Evolutionary conservation across 768 basidiomycete genomes (phyloP), one percentile per base, ranked within the genome.

Genomic region (Stropharia rugosoannulata): DNA sequence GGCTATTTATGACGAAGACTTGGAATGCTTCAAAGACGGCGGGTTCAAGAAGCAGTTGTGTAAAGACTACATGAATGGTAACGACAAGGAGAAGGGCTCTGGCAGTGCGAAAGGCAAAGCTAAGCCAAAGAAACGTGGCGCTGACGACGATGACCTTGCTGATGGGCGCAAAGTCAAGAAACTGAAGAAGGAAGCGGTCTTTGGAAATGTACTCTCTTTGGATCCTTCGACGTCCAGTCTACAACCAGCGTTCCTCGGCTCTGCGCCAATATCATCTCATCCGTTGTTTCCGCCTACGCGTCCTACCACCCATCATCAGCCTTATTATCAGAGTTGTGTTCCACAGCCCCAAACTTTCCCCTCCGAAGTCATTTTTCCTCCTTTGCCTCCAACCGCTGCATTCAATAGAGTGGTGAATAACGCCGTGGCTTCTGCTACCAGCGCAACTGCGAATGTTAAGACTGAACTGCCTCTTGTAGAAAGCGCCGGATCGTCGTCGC

Each of bases 1-100:
- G 94, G 89, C 89, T 2, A 90, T 95, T 59, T 89, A 83, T 69
- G 86, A 91, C 55, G 85, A 88, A 51, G 90, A 92, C 65, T 68
- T 93, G 44, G 83, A 85, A 19, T 94, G 93, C 62, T 96, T 96
- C 64, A 79, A 82, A 55, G 86, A 84, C 37, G 93, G 93, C 35
- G 87, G 86, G n/a, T 95, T 89, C 71, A 82, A 82, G 68, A 90
- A 89, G 64, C 80, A 79, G 29, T 66, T 80, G 16, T 80, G 79
- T 63, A 78, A 79, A 57, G 80, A 80, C 59, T 75, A 78, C 49
- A 65, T 71, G 44, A 75, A 73, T 49, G 69, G 68, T 36, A 66
- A 64, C 38, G 68, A 70, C 43, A 75, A 74, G 51, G 76, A 73
- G 15, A 70, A 70, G 61, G 59, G 56, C 42, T 52, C 58, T 13